phyloP scores from a whole-genome alignment of 2,329 filamentous ascomycete species.

The Beauveria asiatica region DNA sequence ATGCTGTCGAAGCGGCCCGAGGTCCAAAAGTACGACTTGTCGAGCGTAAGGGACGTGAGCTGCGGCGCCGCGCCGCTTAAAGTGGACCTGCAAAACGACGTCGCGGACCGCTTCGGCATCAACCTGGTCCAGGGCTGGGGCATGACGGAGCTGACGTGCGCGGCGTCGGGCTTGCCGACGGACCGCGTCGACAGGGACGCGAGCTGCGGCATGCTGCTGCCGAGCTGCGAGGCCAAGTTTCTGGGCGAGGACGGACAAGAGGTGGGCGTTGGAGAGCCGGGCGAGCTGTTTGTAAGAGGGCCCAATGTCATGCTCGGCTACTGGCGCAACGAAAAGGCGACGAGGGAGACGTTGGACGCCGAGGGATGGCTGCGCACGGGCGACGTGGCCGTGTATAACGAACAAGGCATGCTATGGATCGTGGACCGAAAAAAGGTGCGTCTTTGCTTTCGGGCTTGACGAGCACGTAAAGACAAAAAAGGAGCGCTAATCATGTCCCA shows the following conservation, averaged over 20 bases:
- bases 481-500: conserved; percentile 19
- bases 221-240: conserved; percentile 46
- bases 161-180: conserved; percentile 33
- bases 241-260: conserved; percentile 45
- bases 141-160: conserved; percentile 48
- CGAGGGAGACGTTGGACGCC: conserved; percentile 37
- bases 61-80: conserved; percentile 47
- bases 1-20: conserved; percentile 51
- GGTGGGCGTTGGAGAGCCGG: conserved; percentile 36
- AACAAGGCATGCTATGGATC: conserved; percentile 37
- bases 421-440: conserved; percentile 40
- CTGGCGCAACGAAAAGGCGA: conserved; percentile 48
- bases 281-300: conserved; percentile 45
- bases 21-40: conserved; percentile 43
- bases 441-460: neutral
- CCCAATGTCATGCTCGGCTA: conserved; percentile 52
- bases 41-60: conserved; percentile 35
- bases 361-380: conserved; percentile 54
- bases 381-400: conserved; percentile 42
- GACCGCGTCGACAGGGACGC: conserved; percentile 28
- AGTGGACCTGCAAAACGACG: conserved; percentile 34
- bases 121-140: conserved; percentile 47
- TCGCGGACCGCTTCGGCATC: conserved; percentile 32
- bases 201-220: conserved; percentile 42
- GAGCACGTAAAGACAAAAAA: neutral